phyloP scores from a whole-genome alignment of 1,284 basidiomycete genomes.

The Entoloma clypeatum region DNA sequence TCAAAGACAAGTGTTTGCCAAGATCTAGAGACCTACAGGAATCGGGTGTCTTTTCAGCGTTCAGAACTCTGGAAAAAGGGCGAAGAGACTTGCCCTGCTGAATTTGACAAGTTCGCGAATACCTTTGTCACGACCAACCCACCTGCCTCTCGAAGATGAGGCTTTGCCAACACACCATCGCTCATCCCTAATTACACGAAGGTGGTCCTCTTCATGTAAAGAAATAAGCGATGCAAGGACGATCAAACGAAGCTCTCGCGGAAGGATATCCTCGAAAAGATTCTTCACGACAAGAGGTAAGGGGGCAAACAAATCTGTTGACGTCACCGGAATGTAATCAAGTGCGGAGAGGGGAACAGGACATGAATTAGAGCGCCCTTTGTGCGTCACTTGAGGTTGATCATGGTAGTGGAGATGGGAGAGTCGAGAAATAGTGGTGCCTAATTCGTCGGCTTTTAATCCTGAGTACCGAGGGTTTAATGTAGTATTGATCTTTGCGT shows the following conservation, averaged over 20 bases:
- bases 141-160: conserved; percentile 52
- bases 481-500: background rate
- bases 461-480: conserved; percentile 13
- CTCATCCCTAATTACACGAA: conserved; percentile 36
- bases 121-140: conserved; percentile 71
- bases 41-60: background rate
- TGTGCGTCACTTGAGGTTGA: conserved; percentile 35
- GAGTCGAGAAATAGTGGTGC: conserved; percentile 14
- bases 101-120: conserved; percentile 76
- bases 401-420: conserved; percentile 14
- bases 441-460: conserved; percentile 21
- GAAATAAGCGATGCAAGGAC: conserved; percentile 54
- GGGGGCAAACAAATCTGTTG: conserved; percentile 47
- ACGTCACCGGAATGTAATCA: conserved; percentile 48
- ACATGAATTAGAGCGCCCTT: conserved; percentile 60
- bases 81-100: conserved; percentile 58
- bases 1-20: conserved; percentile 83
- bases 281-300: conserved; percentile 46
- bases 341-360: conserved; percentile 56
- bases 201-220: conserved; percentile 53
- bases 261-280: conserved; percentile 65
- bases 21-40: conserved; percentile 74
- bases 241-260: conserved; percentile 70
- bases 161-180: conserved; percentile 60
- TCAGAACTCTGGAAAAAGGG: conserved; percentile 17